Conservation (phyloP, 2,329 filamentous ascomycete genomes). For the Exophiala bonariae region DNA sequence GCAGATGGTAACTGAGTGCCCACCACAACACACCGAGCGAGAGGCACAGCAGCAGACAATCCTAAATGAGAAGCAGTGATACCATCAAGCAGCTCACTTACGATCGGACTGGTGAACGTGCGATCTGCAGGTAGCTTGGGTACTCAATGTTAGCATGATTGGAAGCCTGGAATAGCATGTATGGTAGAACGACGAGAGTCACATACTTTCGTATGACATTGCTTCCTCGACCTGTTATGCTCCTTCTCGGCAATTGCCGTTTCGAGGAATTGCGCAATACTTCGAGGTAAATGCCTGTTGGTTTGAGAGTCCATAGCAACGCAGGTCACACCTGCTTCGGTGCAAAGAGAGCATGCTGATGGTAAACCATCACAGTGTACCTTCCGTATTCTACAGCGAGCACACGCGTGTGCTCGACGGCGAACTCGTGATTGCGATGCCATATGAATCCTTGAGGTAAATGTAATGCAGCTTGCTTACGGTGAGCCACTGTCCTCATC, state of each 20-base stretch:
- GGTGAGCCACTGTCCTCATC: too few species aligned
- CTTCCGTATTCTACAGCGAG: neutral
- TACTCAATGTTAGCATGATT: neutral
- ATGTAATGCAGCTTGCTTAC: too few species aligned
- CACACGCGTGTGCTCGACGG: neutral
- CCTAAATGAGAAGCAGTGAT: conserved; percentile 1
- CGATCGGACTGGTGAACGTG: neutral
- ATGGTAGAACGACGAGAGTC: neutral
- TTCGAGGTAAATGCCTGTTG: neutral
- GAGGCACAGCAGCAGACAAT: neutral
- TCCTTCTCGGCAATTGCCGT: conserved; percentile 1
- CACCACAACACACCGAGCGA: conserved; percentile 3
- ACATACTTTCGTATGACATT: neutral
- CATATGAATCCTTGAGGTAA: neutral
- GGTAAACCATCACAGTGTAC: neutral
- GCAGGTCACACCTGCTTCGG: neutral
- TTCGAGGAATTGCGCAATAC: conserved; percentile 4
- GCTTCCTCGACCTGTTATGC: neutral
- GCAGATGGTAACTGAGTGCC: conserved; percentile 1
- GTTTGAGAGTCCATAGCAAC: neutral
- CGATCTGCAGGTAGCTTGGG: neutral
- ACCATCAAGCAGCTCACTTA: neutral
- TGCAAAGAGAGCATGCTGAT: neutral
- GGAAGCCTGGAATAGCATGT: too few species aligned
- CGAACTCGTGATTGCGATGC: neutral